Base-by-base conservation (phyloP, 2,329 filamentous ascomycete species). In the Ceratocystis cubensis region DNA sequence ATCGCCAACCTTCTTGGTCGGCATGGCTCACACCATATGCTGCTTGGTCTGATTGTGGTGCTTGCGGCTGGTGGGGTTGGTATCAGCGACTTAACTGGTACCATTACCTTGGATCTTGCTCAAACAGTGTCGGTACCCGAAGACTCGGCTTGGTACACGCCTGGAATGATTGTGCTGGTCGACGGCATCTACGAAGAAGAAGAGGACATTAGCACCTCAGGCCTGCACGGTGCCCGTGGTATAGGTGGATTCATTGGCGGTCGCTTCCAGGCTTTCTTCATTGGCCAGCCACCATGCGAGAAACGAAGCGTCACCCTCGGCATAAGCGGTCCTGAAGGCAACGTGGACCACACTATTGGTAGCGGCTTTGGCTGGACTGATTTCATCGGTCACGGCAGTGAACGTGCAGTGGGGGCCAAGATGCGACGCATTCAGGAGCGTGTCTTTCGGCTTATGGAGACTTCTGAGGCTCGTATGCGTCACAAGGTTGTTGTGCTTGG, bases 121-220 rank as follows among this genome's bases (percentile, higher is more conserved):
- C 88, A 93, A 72, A 90, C 93, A 0, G 85, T 86, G 25, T 85
- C 88, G 15, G 87, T 96, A 66, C 92, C 92, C 0, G 86, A 91
- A 68, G 87, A 93, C 72, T 91, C 89, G 28, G 88, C 89, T 3
- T 99, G 91, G 88, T 96, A 96, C 73, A 86, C 88, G 4, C 92
- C 94, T 0, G 95, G 95, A 2, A 97, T 97, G 91, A 89, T 99
- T 61, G 89, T 97, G 2, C 81, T 99, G 0, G 85, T 96, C 0
- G 94, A 99, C 72, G 94, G 94, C 5, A 86, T 93, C n/a, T 99
- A 99, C 73, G 91, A 96, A 74, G 94, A 97, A 74, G 91, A 96
- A 71, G 91, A 96, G 71, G 90, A 91, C 69, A 83, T 86, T 69
- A 77, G 81, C 1, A 86, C 87, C 17, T 86, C 85, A 22, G 85